A percentile compares a stretch with the other conserved stretches of the same genome.
phyloP scores from a whole-genome alignment of 1,284 basidiomycete genomes.

The Austroboletus olivaceoglutinosus region DNA sequence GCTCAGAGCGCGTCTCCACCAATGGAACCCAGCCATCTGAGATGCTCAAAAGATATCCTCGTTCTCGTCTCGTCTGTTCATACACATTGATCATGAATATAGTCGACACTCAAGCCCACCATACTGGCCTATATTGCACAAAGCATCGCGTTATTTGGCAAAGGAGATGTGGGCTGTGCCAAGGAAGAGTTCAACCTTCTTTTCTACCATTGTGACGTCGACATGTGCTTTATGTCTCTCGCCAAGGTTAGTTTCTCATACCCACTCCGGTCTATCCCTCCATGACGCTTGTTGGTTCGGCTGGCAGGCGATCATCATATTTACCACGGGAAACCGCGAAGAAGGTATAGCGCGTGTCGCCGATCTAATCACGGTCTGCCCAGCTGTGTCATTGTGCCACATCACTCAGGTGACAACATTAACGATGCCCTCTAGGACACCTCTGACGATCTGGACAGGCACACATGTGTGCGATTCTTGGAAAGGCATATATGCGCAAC shows the following conservation, averaged over 20 bases:
- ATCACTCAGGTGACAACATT: background rate
- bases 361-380: background rate
- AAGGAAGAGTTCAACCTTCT: background rate
- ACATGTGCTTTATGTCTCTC: background rate
- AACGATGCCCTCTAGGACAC: background rate
- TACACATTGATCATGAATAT: background rate
- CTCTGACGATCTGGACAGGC: background rate
- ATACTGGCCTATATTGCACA: background rate
- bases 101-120: background rate
- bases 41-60: background rate
- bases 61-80: background rate
- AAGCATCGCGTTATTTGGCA: background rate
- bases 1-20: background rate
- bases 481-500: background rate
- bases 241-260: background rate
- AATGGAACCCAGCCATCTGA: background rate
- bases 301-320: background rate
- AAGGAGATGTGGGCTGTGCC: background rate
- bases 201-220: background rate
- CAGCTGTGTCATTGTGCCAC: background rate
- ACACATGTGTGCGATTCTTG: background rate
- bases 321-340: background rate
- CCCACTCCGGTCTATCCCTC: background rate
- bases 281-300: background rate
- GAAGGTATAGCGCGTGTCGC: background rate